Evolutionary conservation across 306 rosid genomes (phyloP), one percentile per base, ranked within the genome.

Genomic region (Quercus engelmannii): DNA sequence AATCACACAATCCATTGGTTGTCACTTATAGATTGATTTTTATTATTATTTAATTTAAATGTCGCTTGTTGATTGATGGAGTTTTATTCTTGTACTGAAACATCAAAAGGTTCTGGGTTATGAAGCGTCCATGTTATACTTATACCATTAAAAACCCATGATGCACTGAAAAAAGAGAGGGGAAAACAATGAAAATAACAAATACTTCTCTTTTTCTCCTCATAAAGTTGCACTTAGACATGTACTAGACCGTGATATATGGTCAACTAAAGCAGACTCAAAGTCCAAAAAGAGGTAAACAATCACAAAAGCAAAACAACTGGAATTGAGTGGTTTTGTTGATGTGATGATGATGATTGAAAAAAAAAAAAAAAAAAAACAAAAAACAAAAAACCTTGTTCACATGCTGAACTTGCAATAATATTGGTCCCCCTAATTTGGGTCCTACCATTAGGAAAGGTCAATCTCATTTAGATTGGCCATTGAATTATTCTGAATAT

Each of bases 391-490:
- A 73, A 46, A 6, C 23, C 33, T 58, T 46, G 76, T 25, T 33
- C 75, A 68, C 25, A 30, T 10, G 18, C 63, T 19, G 10, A 23
- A 71, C n/a, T 12, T 54, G 61, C 25, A 38, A 14, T 59, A 64
- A 25, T 69, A 73, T 67, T 30, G 78, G 78, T 55, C 79, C 79
- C 79, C 58, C 12, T 52, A 12, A 31, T 43, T 0, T 11, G 58
- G 57, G 75, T 77, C 71, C 71, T 77, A 17, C 20, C 55, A 28
- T 62, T 35, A 52, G 20, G 67, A 65, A 55, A 55, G 21, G 25
- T 72, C 71, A 69, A 67, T 72, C 54, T 77, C 31, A 28, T 62
- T 3, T 73, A 54, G 78, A 79, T 73, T 30, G 18, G 55, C 35
- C 26, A 46, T 49, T 5, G 31, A 28, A 41, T 74, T 21, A 17